These are phyloP conservation scores for Saccharomycopsis guyanensis DNA, from an alignment of 805 yeast genomes.

Conservation along the genomic window DNA sequence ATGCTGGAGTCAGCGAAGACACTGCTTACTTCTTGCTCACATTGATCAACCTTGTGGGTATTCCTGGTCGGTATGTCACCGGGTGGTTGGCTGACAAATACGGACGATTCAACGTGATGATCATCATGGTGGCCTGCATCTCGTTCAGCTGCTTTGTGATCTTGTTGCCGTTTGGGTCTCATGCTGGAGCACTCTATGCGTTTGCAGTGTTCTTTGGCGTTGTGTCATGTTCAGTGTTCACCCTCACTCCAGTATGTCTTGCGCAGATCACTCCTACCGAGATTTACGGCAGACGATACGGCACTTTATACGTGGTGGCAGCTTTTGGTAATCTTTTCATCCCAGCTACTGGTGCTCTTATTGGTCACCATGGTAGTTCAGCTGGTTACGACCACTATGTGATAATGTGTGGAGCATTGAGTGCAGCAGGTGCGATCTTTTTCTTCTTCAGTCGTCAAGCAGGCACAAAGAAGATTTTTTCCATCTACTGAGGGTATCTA, in stretches of 20 bases:
- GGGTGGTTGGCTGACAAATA: constrained; percentile 37
- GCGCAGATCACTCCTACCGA: constrained; percentile 49
- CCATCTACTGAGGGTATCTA: too few species aligned
- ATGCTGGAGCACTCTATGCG: constrained; percentile 31
- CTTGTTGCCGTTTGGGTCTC: constrained; percentile 34
- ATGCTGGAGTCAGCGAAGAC: constrained; percentile 36
- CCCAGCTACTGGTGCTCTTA: constrained; percentile 45
- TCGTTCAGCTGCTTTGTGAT: constrained; percentile 29
- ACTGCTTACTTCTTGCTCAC: constrained; percentile 40
- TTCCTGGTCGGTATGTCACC: constrained; percentile 38
- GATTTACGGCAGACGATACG: constrained; percentile 46
- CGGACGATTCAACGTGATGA: constrained; percentile 50
- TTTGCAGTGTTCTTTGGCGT: constrained; percentile 46
- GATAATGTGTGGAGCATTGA: constrained; percentile 9
- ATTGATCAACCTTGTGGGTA: constrained; percentile 34
- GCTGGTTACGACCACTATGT: constrained; percentile 7
- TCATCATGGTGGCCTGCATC: constrained; percentile 28
- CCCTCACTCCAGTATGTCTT: constrained; percentile 50
- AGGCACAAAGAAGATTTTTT: too few species aligned
- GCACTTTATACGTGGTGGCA: constrained; percentile 51
- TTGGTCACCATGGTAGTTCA: constrained; percentile 27
- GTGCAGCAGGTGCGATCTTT: constrained; percentile 4
- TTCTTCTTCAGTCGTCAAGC: too few species aligned
- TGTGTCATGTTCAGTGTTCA: constrained; percentile 45
- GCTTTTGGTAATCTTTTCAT: constrained; percentile 45